These are phyloP conservation scores for Tephrocybe sp. DNA, from an alignment of 768 basidiomycete genomes.

Conservation along the genomic window DNA sequence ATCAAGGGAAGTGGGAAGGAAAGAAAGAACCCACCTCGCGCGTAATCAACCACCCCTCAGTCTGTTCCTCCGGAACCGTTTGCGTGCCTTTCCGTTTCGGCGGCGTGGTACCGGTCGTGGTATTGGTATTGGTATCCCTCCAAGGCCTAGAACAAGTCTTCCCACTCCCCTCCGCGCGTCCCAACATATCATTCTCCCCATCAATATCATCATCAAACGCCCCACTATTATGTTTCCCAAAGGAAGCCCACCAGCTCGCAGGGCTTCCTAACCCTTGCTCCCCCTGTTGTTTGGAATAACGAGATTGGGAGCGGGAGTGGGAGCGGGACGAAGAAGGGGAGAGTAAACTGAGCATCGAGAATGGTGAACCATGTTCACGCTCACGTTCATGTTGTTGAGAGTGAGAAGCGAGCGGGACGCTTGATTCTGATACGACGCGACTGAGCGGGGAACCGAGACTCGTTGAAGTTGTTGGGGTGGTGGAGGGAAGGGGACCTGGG, in stretches of 20 bases:
- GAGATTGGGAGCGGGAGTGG: neutral
- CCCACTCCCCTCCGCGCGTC: too few relatives aligned
- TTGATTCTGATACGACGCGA: conserved; percentile 14
- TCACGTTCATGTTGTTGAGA: neutral
- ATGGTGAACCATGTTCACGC: too few relatives aligned
- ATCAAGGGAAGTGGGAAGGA: neutral
- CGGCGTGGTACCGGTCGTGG: too few relatives aligned
- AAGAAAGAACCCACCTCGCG: conserved; percentile 26
- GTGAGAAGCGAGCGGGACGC: neutral
- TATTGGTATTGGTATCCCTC: conserved; percentile 21
- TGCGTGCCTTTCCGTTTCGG: too few relatives aligned
- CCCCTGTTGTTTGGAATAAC: neutral
- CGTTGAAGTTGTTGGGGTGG: neutral
- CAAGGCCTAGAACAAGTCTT: conserved; percentile 21
- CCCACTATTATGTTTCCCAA: neutral
- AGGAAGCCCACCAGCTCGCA: neutral
- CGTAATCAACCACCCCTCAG: conserved; percentile 35
- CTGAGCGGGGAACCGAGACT: conserved; percentile 10
- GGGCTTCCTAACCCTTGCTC: neutral
- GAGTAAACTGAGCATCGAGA: conserved; percentile 4
- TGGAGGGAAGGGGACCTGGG: conserved; percentile 4
- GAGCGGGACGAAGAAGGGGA: too few relatives aligned
- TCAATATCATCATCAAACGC: neutral
- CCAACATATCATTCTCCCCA: too few relatives aligned
- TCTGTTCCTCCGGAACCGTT: conserved; percentile 21